Evolutionary conservation across 768 basidiomycete genomes (phyloP).

Genomic region (Boletus rubroflammeus): DNA sequence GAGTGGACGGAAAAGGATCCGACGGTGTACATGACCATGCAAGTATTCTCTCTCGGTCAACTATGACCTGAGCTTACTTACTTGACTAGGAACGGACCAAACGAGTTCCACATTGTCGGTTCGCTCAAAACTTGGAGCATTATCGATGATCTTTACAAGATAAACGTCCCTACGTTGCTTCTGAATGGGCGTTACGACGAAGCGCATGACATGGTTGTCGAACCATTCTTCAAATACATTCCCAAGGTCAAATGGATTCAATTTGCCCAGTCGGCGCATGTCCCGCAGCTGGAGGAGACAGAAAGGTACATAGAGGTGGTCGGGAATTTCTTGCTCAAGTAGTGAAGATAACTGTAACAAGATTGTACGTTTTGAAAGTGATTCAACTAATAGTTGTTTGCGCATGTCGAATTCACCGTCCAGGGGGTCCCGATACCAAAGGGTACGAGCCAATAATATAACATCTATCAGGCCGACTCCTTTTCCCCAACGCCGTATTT

Average conservation of each 20-base stretch:
- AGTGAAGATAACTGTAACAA: constrained; percentile 1
- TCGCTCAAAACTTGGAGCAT: constrained; percentile 37
- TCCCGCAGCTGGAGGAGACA: constrained; percentile 37
- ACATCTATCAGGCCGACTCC: constrained; percentile 23
- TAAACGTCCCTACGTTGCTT: constrained; percentile 33
- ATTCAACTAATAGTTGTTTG: neutral
- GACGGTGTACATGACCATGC: constrained; percentile 50
- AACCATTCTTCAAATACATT: constrained; percentile 33
- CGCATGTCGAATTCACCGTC: neutral
- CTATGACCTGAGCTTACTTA: neutral
- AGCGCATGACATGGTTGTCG: constrained; percentile 32
- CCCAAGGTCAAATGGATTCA: constrained; percentile 36
- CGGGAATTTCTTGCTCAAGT: constrained; percentile 26
- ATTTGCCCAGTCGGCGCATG: constrained; percentile 36
- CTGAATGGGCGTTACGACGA: constrained; percentile 38
- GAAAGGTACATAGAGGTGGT: constrained; percentile 33
- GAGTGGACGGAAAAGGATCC: constrained; percentile 39
- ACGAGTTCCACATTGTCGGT: constrained; percentile 34
- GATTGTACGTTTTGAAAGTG: neutral
- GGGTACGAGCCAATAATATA: neutral
- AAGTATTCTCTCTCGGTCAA: constrained; percentile 9
- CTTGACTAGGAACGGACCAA: constrained; percentile 37
- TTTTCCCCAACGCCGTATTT: constrained; percentile 59
- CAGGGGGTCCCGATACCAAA: neutral
- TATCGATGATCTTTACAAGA: constrained; percentile 32